These are phyloP conservation scores for Albophoma yamanashiensis DNA, from an alignment of 2,329 filamentous ascomycete species.

Conservation along the genomic window DNA sequence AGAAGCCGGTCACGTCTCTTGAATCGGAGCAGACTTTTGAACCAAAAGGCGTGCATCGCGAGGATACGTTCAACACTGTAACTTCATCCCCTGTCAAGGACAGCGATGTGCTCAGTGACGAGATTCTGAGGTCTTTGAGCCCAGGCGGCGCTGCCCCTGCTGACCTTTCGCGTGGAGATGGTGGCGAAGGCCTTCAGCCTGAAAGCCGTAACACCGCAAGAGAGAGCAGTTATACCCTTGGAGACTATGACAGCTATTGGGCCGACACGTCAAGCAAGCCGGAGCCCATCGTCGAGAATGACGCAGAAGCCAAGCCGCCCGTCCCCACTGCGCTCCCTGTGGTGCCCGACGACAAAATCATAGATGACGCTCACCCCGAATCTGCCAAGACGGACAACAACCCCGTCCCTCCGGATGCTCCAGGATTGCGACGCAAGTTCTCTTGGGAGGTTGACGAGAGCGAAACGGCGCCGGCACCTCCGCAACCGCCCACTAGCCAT, in stretches of 20 bases:
- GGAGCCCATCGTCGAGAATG: conserved; percentile 1
- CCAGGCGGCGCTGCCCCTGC: conserved; percentile 24
- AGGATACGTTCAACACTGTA: conserved; percentile 34
- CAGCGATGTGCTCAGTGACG: conserved; percentile 60
- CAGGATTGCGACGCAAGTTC: conserved; percentile 18
- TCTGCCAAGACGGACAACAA: background rate
- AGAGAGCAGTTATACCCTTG: conserved; percentile 53
- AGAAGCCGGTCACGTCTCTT: conserved; percentile 1
- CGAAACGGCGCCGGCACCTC: background rate
- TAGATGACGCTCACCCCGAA: background rate
- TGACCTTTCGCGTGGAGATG: conserved; percentile 5
- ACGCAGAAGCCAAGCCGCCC: background rate
- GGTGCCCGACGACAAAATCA: background rate
- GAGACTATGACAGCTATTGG: conserved; percentile 61
- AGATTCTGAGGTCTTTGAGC: conserved; percentile 62
- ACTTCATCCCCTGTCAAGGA: conserved; percentile 51
- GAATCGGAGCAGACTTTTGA: conserved; percentile 20
- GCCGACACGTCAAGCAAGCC: conserved; percentile 23
- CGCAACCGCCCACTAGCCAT: background rate
- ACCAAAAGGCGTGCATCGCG: conserved; percentile 25
- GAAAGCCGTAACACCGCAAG: conserved; percentile 14
- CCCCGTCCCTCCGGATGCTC: conserved; percentile 1
- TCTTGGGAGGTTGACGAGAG: conserved; percentile 24
- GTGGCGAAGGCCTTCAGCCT: conserved; percentile 8
- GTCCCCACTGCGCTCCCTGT: background rate